phyloP scores from a whole-genome alignment of 73 alveolate species.

The Paramecium sexaurelia region DNA sequence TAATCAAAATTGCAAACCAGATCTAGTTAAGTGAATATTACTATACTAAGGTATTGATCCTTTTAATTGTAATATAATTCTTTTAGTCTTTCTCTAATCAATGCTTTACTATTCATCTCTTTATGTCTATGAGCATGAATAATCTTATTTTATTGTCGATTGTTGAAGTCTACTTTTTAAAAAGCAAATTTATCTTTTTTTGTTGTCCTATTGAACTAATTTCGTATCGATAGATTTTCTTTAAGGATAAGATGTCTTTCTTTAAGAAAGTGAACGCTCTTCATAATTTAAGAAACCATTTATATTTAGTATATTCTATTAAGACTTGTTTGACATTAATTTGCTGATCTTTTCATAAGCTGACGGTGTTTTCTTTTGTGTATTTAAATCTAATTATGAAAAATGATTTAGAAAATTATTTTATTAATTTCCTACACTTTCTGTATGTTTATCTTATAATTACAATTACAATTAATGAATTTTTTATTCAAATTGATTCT shows the following conservation, averaged over 20 bases:
- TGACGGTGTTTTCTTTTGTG: background rate
- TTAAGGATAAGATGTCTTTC: background rate
- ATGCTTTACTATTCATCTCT: background rate
- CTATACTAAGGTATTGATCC: conserved; percentile 10
- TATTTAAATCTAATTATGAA: background rate
- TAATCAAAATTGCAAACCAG: conserved; percentile 40
- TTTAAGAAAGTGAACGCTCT: conserved; percentile 6
- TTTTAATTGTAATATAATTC: background rate
- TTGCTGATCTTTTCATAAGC: background rate
- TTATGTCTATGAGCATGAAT: background rate
- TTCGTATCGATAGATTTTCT: background rate
- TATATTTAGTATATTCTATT: background rate
- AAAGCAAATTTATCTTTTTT: background rate
- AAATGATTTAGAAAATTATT: background rate
- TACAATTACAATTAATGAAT: background rate
- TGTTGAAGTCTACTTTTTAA: background rate
- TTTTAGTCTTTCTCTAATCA: background rate
- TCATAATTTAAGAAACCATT: background rate
- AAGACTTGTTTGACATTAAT: background rate
- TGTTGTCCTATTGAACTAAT: background rate
- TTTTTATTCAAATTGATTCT: background rate
- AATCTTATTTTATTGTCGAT: background rate
- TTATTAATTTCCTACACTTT: background rate
- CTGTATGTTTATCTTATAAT: background rate
- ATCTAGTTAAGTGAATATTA: conserved; percentile 12